Conservation (phyloP, 2,329 filamentous ascomycete genomes). For the Fusarium zealandicum region DNA sequence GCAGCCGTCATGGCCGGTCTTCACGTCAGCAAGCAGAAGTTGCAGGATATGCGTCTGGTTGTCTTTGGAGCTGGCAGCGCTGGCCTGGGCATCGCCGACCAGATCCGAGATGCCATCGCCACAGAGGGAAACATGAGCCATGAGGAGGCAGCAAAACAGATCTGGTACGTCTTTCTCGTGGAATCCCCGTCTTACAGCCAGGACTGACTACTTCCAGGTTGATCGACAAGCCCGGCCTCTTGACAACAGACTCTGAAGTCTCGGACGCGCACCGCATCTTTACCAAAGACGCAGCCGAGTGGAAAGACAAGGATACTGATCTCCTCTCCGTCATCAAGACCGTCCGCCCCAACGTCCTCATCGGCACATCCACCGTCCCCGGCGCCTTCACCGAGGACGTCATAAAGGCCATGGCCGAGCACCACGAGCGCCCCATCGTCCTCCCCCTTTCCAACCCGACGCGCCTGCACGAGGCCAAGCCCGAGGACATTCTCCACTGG, state of each 20-base stretch:
- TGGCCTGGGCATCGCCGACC: slow-evolving; percentile 85
- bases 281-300: slow-evolving; percentile 69
- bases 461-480: slow-evolving; percentile 80
- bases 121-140: slow-evolving; percentile 70
- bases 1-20: slow-evolving; percentile 81
- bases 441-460: slow-evolving; percentile 89
- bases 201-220: slow-evolving; percentile 59
- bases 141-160: slow-evolving; percentile 79
- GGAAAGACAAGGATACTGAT: slow-evolving; percentile 62
- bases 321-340: slow-evolving; percentile 72
- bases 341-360: slow-evolving; percentile 80
- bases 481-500: slow-evolving; percentile 78
- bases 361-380: slow-evolving; percentile 83
- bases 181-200: too few relatives aligned
- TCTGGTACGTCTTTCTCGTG: slow-evolving; percentile 65
- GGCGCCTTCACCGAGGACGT: slow-evolving; percentile 78
- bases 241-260: slow-evolving; percentile 69
- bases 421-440: slow-evolving; percentile 76
- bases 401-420: slow-evolving; percentile 76
- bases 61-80: slow-evolving; percentile 84
- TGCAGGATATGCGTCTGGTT: slow-evolving; percentile 74
- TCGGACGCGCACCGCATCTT: slow-evolving; percentile 73
- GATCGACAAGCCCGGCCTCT: slow-evolving; percentile 80
- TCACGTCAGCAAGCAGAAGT: slow-evolving; percentile 69
- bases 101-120: slow-evolving; percentile 80